Percentiles rank a stretch among this genome's conserved stretches.
Conservation (phyloP, 2,329 filamentous ascomycete genomes). For the Aspergillus ustus region DNA sequence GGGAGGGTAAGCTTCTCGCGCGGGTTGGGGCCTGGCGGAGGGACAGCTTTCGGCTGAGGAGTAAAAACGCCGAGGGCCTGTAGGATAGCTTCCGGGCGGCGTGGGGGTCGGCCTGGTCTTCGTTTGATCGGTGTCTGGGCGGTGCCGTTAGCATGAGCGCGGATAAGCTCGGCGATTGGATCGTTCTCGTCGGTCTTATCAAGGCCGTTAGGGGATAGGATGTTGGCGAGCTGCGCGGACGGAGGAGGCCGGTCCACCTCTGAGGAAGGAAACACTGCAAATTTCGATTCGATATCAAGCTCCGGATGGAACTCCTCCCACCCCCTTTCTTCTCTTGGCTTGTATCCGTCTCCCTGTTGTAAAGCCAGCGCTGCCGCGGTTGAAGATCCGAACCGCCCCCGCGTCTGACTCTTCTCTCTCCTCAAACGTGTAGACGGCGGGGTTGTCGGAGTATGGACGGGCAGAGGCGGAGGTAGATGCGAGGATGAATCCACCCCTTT, state of each 20-base stretch:
- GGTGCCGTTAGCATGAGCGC: slow-evolving; percentile 41
- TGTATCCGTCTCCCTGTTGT: slow-evolving; percentile 93
- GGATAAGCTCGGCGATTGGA: slow-evolving; percentile 48
- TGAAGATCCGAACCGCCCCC: slow-evolving; percentile 78
- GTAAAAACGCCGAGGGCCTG: slow-evolving; percentile 61
- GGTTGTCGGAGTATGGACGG: slow-evolving; percentile 39
- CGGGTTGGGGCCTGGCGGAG: slow-evolving; percentile 55
- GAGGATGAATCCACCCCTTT: slow-evolving; percentile 26
- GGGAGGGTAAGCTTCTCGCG: slow-evolving; percentile 54
- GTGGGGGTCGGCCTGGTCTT: slow-evolving; percentile 68
- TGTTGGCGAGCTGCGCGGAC: slow-evolving; percentile 49
- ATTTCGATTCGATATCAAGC: slow-evolving; percentile 81
- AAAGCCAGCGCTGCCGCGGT: slow-evolving; percentile 86
- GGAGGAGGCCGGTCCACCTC: slow-evolving; percentile 78
- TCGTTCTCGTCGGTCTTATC: slow-evolving; percentile 34
- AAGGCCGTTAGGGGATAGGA: slow-evolving; percentile 31
- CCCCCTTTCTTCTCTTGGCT: slow-evolving; percentile 91
- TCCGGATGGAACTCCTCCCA: slow-evolving; percentile 99
- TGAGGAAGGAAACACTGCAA: slow-evolving; percentile 78
- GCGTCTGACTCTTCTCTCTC: slow-evolving; percentile 49
- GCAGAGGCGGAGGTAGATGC: slow-evolving; percentile 28
- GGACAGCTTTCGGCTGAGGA: slow-evolving; percentile 57
- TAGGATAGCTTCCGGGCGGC: slow-evolving; percentile 65
- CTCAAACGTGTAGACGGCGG: slow-evolving; percentile 46
- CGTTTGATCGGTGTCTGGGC: slow-evolving; percentile 57